Percentiles rank a stretch among this genome's conserved stretches.
phyloP scores from a whole-genome alignment of 2,329 filamentous ascomycete species.

The Apiospora marii region DNA sequence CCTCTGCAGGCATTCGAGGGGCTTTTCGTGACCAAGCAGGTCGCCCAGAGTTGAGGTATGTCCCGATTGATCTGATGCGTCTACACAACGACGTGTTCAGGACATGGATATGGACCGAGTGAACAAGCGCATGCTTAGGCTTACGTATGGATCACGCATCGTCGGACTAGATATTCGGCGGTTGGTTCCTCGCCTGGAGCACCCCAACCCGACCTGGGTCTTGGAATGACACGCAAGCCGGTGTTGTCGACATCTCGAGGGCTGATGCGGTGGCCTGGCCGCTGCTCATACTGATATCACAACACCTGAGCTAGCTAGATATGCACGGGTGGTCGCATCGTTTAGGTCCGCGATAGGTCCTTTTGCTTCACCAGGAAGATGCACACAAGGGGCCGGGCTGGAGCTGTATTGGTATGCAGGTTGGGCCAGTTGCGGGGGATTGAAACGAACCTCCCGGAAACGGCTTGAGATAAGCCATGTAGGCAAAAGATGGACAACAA shows the following conservation, averaged over 20 bases:
- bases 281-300: not conserved
- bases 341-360: slow-evolving; percentile 9
- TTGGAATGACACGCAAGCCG: slow-evolving; percentile 6
- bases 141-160: slow-evolving; percentile 1
- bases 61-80: not conserved
- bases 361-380: not conserved
- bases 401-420: not conserved
- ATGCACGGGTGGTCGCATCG: slow-evolving; percentile 2
- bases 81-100: not conserved
- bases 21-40: not conserved
- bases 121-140: not conserved
- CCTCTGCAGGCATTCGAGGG: not conserved
- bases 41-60: not conserved
- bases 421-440: not conserved
- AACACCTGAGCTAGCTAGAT: not conserved
- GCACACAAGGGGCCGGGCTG: too few relatives aligned
- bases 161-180: not conserved
- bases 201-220: not conserved
- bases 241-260: not conserved
- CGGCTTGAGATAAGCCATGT: not conserved
- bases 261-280: slow-evolving; percentile 1
- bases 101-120: not conserved
- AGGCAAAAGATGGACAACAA: too few relatives aligned
- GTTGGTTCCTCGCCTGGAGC: not conserved
- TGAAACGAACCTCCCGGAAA: not conserved